Base-by-base conservation (phyloP, 805 yeast genomes). In the Suhomyces sp. region DNA sequence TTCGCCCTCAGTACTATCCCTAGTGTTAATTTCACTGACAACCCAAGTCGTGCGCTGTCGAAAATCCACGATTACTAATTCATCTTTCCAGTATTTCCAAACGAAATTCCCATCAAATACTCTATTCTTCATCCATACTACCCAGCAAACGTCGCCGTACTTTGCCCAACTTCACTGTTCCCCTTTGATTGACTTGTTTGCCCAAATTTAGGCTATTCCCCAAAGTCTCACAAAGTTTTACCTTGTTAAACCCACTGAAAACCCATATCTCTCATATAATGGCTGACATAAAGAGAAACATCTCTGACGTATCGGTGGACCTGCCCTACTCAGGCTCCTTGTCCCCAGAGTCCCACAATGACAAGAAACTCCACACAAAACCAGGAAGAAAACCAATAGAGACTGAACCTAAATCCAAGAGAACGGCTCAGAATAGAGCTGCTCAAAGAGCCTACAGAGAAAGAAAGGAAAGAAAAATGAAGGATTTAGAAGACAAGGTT, bases 371-470 rank as follows among this genome's bases (percentile, higher is more conserved):
- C 18, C 69, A 63, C 40, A 53, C 66, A 30, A 82, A 80, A 53
- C 88, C 93, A 0, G 96, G 96, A 2, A 73, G 96, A 40, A 88
- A 86, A 65, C 90, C 87, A 0, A 66, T 83, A 34, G 77, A 82
- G 6, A 73, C 76, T 13, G 95, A 88, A 48, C 90, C 95, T 6
- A 88, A 83, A 55, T 80, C 79, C 51, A 91, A 87, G 69, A 72
- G 98, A 49, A 88, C 95, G 11, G 97, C 97, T 2, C 98, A 93
- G 64, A 91, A 93, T 60, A 75, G 98, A 51, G 97, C 97, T 3
- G 98, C 98, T n/a, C 98, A 93, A 63, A 72, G 98, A 36, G 98
- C 98, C 5, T 91, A 88, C 63, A 72, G 98, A 38, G 98, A 93
- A 62, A 77, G 98, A 42, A 91, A 91, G 58, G 98, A 91, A 59